Evolutionary conservation across 2,329 filamentous ascomycete species (phyloP), one percentile per base, ranked within the genome.

Genomic region (Diaporthe amygdali): DNA sequence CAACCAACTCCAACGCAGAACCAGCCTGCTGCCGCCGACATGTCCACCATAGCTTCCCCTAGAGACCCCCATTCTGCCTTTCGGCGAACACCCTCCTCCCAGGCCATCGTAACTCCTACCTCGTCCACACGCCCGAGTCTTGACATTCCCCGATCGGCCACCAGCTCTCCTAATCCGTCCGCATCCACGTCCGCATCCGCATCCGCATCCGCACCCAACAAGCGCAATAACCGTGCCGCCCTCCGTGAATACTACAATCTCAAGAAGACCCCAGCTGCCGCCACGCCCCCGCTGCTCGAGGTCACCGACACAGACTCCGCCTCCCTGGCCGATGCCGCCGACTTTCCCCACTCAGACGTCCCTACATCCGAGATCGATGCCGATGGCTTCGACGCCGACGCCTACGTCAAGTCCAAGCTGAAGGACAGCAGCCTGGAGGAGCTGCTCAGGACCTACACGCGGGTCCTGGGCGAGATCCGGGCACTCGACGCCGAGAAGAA

Each of bases 401-500:
- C 86, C 9, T 96, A 92, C 75, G 89, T 95, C 7, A 83, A 86
- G 69, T 82, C 84, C 55, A 83, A 93, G 17, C 84, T 95, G 7
- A 85, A 85, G n/a, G 86, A 85, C 67, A 89, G 89, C 77, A 87
- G 88, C 7, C 84, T 96, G 41, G 89, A 91, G 77, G 92, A 92
- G 68, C 84, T 96, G 67, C 79, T 96, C 77, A 86, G 86, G 67
- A 85, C 92, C 1, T 95, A 96, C 79, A 91, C 92, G 56, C 87
- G 89, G 27, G 86, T 96, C 12, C 82, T 96, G 75, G 88, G 90
- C 75, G 96, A 98, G 83, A 96, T 97, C 59, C 86, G 95, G 46
- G 95, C 94, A 2, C 86, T 99, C 22, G 96, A 98, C 78, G 96
- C 96, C 30, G 96, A 99, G 86, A 93, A 96, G 81, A 99, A 99